These are phyloP conservation scores for Porphyrellus cyaneotinctus DNA, from an alignment of 768 basidiomycete species.

Conservation along the genomic window DNA sequence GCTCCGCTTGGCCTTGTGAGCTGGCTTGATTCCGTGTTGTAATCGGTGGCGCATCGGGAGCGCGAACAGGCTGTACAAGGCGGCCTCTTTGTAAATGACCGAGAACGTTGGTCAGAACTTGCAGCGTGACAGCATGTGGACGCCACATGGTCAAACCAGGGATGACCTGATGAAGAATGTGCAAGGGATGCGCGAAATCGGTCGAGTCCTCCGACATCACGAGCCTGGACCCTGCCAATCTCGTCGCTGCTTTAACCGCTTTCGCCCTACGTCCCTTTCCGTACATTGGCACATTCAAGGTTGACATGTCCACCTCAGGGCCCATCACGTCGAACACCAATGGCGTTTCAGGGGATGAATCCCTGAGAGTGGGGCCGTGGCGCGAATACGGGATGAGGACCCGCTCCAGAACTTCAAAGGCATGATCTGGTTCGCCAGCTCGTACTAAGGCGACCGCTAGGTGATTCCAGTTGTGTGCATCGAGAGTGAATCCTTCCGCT, in stretches of 20 bases:
- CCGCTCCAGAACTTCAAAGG: slow-evolving; percentile 76
- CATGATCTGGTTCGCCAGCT: slow-evolving; percentile 77
- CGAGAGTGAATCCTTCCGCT: slow-evolving; percentile 66
- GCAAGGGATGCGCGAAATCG: slow-evolving; percentile 58
- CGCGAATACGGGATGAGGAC: slow-evolving; percentile 63
- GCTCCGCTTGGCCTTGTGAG: slow-evolving; percentile 22
- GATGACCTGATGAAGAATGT: slow-evolving; percentile 57
- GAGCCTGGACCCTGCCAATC: slow-evolving; percentile 12
- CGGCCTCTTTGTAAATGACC: slow-evolving; percentile 48
- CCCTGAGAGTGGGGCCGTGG: slow-evolving; percentile 26
- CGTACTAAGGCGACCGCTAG: slow-evolving; percentile 70
- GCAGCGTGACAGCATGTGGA: slow-evolving; percentile 51
- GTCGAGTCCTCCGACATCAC: slow-evolving; percentile 18
- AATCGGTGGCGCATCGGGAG: slow-evolving; percentile 19
- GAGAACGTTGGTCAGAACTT: slow-evolving; percentile 44
- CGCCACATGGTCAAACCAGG: slow-evolving; percentile 65
- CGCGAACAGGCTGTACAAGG: slow-evolving; percentile 40
- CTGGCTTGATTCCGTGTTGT: slow-evolving; percentile 16
- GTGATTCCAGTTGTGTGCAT: slow-evolving; percentile 91
- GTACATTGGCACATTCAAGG: slow-evolving; percentile 31
- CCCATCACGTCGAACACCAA: slow-evolving; percentile 34
- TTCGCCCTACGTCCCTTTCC: slow-evolving; percentile 23
- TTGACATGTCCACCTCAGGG: slow-evolving; percentile 24
- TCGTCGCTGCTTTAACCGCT: slow-evolving; percentile 19
- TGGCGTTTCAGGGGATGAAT: slow-evolving; percentile 37